Percentiles rank a stretch among this genome's conserved stretches.
phyloP scores from a whole-genome alignment of 208 protist species.

The Perkinsela sp. region DNA sequence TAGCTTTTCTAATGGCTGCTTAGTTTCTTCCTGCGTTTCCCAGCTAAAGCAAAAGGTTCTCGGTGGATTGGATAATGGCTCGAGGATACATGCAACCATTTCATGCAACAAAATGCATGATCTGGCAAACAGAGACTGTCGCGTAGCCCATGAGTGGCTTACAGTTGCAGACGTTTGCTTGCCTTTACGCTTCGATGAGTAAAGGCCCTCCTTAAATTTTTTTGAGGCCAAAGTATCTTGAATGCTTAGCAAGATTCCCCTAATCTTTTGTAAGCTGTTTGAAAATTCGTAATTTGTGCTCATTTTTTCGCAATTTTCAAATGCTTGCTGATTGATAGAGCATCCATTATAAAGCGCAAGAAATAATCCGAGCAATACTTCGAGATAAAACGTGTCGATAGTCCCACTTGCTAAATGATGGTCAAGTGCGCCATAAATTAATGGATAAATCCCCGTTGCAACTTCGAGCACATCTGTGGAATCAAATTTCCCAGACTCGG shows the following conservation, averaged over 20 bases:
- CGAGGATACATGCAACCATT: neutral
- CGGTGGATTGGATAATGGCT: neutral
- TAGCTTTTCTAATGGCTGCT: neutral
- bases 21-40: neutral
- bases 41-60: neutral
- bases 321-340: neutral
- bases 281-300: no score
- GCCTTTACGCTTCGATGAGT: no score
- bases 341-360: neutral
- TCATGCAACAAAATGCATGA: neutral
- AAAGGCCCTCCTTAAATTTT: no score
- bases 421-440: neutral
- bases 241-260: no score
- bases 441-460: no score
- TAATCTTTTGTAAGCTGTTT: no score
- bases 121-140: no score
- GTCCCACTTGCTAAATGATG: neutral
- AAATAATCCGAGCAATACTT: neutral
- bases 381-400: neutral
- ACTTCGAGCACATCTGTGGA: no score
- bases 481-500: neutral
- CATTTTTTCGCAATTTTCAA: no score
- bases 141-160: no score
- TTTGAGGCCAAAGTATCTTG: no score
- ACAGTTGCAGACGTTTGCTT: no score